Base-by-base conservation (phyloP, 2,329 filamentous ascomycete genomes). In the Nemania serpens region DNA sequence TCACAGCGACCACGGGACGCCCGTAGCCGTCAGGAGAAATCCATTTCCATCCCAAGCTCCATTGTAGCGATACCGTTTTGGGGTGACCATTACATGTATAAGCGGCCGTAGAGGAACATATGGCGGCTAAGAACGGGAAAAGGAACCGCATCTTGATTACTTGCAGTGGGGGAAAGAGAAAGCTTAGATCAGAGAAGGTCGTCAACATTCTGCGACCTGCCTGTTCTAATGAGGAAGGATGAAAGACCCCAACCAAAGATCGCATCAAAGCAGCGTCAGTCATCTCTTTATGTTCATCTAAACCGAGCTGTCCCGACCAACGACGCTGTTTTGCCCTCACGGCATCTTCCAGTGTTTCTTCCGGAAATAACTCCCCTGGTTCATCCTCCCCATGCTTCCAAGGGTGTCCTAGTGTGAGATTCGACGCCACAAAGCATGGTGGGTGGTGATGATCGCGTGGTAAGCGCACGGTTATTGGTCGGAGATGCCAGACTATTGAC, bases 11-110 rank as follows among this genome's bases (percentile, higher is more conserved):
- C 3, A 63, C 61, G 4, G 61, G 57, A 50, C 61, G 61, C 42
- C 61, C 61, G 22, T 37, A 56, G 1, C 61, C 61, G 18, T 63
- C 61, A 25, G 61, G 61, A 11, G 61, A 25, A 7, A 57, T 20
- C 61, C 61, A 63, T 55, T 60, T 63, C 61, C 61, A 63, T 7
- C 56, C 57, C 9, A 63, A 11, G 43, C 57, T 60, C 61, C 61
- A 63, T 45, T 63, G 17, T 13, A 63, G 25, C 2, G 57, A 60
- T 7, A 63, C 57, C 2, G 52, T 54, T 11, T 52, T 52, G 22
- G 61, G 52, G 3, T 2, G 1, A 11, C 48, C 47, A 33, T 9
- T 36, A 45, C 61, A 63, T 13, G 36, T 57, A 49, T 54, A 54
- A 39, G 61, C 61, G 29, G 15, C 45, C 12, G 52, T 29, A 37